phyloP scores from a whole-genome alignment of 2,329 filamentous ascomycete genomes.

The Exophiala spinifera region DNA sequence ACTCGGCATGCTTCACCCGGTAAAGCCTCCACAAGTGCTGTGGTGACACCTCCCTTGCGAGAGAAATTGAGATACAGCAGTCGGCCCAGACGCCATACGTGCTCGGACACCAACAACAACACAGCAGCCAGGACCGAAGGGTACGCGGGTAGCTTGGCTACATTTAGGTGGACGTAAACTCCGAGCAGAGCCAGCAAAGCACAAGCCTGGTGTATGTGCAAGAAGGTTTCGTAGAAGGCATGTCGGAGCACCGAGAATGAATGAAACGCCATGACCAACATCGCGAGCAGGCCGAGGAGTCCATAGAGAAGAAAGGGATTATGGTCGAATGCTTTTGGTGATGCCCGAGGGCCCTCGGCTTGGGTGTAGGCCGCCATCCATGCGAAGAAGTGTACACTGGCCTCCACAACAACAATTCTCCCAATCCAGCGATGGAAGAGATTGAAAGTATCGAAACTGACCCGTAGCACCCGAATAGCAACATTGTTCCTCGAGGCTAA shows the following conservation, averaged over 20 bases:
- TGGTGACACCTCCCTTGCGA: slow-evolving; percentile 47
- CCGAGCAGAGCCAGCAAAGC: slow-evolving; percentile 44
- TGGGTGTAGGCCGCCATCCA: slow-evolving; percentile 75
- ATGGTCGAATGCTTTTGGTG: slow-evolving; percentile 34
- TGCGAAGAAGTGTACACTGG: slow-evolving; percentile 66
- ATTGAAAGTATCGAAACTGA: slow-evolving; percentile 97
- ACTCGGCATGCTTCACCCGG: slow-evolving; percentile 59
- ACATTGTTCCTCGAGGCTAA: slow-evolving; percentile 92
- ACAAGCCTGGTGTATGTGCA: slow-evolving; percentile 47
- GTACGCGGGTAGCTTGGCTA: slow-evolving; percentile 42
- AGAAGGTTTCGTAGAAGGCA: slow-evolving; percentile 47
- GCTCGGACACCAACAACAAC: slow-evolving; percentile 42
- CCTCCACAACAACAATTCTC: slow-evolving; percentile 69
- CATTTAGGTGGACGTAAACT: slow-evolving; percentile 43
- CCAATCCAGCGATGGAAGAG: slow-evolving; percentile 82
- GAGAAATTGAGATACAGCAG: slow-evolving; percentile 54
- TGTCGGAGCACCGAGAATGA: slow-evolving; percentile 46
- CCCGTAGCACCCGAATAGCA: slow-evolving; percentile 72
- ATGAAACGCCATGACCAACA: slow-evolving; percentile 43
- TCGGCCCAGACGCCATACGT: slow-evolving; percentile 46
- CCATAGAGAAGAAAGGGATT: slow-evolving; percentile 46
- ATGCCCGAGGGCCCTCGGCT: slow-evolving; percentile 57
- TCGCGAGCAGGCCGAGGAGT: slow-evolving; percentile 41
- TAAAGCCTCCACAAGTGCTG: slow-evolving; percentile 56
- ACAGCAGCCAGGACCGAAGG: slow-evolving; percentile 40